Base-by-base conservation (phyloP, 2,329 filamentous ascomycete species). In the Geosmithia putterillii region DNA sequence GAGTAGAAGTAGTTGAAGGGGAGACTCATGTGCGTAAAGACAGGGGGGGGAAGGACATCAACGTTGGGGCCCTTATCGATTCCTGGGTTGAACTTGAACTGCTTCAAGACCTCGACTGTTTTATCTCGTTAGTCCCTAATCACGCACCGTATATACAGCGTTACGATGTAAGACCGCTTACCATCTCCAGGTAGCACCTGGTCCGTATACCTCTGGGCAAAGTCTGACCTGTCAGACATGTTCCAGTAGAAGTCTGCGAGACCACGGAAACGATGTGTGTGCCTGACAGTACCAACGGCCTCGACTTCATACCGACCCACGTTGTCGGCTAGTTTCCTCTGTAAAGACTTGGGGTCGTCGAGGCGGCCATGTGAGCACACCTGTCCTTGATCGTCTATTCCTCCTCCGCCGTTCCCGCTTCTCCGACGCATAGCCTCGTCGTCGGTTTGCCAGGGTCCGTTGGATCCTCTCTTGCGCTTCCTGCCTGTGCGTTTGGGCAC, bases 241-340 rank as follows among this genome's bases (percentile, higher is more conserved):
- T 85, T 79, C 62, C 82, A 90, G 54, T 94, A 86, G 55, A 94
- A 94, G 61, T 96, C 90, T 8, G 87, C 82, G 50, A 94, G 71
- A 73, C 81, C 81, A 57, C 90, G 77, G 61, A 94, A 98, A 34
- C 90, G 78, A 67, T 96, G 88, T 1, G 83, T 92, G 51, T 86
- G 79, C 44, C 80, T 76, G 47, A 95, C 75, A 18, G 79, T 62
- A 7, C 87, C 87, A 3, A 89, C 71, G 1, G 80, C 71, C 51
- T 88, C 78, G 23, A 86, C 71, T 4, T 71, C 63, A 57, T 89
- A 90, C 8, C 62, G 72, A 8, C 69, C 73, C 1, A 69, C 64
- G 56, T 88, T 92, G 56, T 94, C 87, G 50, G 71, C 72, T 46
- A 94, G 60, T 48, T 74, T 81, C 46, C 73, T 73, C 32, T 79